Base-by-base conservation (phyloP, 2,329 filamentous ascomycete species). In the Verticillium longisporum region DNA sequence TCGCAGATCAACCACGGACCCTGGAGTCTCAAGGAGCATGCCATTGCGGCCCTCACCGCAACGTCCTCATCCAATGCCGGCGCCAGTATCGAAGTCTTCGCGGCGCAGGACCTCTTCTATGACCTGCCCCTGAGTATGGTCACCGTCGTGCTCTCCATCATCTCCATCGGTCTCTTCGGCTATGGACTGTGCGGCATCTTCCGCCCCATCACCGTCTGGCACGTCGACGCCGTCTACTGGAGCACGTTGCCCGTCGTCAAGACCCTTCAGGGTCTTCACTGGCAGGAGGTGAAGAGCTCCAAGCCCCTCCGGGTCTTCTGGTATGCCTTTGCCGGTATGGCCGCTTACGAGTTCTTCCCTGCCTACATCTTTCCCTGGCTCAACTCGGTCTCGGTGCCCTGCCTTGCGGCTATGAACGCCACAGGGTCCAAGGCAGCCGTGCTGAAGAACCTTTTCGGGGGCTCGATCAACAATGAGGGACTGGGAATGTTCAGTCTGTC, bases 141-240 rank as follows among this genome's bases (percentile, higher is more conserved):
- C 1, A 84, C 82, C 0, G 77, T 83, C 0, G 72, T 85, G 6
- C 62, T 84, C 60, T 75, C 71, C 31, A 77, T 76, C 14, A 79
- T 85, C 58, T 84, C 81, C 0, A 83, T 85, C 50, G 80, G 80
- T 0, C 68, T 85, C 1, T 84, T 83, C 59, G 82, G 83, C 1
- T 85, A 83, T 50, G 82, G 81, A 1, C 68, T 85, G 3, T 79
- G 76, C 54, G 83, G 83, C 7, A 55, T 85, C 2, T 69, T 85
- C 66, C 80, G 83, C 0, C 82, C 82, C 0, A 75, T 85, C 41
- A 75, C 77, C 1, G 82, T 85, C 11, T 85, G 80, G 75, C 81
- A 83, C 58, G 78, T 80, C 5, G 82, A 85, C 14, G 77, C 80
- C 1, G 82, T 85, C 2, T 85, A 83, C 70, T 85, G 83, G 83